Base-by-base conservation (phyloP, 192 early-diverging fungal genomes). In the Coemansia asiatica region DNA sequence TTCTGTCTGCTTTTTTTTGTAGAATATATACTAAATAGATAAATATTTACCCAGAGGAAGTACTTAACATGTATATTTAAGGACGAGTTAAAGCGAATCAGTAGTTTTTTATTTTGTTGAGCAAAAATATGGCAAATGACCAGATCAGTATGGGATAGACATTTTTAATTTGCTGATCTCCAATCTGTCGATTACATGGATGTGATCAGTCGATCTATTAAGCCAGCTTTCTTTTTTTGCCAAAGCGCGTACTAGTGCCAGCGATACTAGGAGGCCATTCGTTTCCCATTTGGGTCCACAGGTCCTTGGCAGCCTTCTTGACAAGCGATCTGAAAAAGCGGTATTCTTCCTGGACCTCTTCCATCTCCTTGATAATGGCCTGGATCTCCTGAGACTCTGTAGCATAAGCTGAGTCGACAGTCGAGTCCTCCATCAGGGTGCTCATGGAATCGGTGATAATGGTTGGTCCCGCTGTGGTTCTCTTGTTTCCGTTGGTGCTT, bases 231-330 rank as follows among this genome's bases (percentile, higher is more conserved):
- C 77, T 62, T 2, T 72, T 71, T 60, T 79, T 79, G 22, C 77
- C 77, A 44, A 67, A 79, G 27, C 77, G 72, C 2, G 77, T 79
- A 2, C 63, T 67, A 0, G 77, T 47, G 38, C 68, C 68, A 0
- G 5, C 2, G 15, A 66, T 35, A 19, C 51, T 74, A 1, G 77
- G 77, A 15, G 77, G 77, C 77, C 76, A 79, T 21, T 79, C 76
- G 61, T 79, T 79, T 31, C 76, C 76, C 71, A 70, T 64, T 18
- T 74, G 67, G 4, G 61, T 25, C 76, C 76, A 79, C 64, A 79
- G 48, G 5, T 79, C 76, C 49, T 63, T 79, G n/a, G 76, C 76
- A 33, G 76, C 67, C 6, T 48, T 61, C n/a, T 64, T 35, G 1
- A 74, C 76, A 29, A 79, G 60, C 2, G 64, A 49, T 19, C 44